Conservation (phyloP, 768 basidiomycete species). For the Boletus eberwhitei region DNA sequence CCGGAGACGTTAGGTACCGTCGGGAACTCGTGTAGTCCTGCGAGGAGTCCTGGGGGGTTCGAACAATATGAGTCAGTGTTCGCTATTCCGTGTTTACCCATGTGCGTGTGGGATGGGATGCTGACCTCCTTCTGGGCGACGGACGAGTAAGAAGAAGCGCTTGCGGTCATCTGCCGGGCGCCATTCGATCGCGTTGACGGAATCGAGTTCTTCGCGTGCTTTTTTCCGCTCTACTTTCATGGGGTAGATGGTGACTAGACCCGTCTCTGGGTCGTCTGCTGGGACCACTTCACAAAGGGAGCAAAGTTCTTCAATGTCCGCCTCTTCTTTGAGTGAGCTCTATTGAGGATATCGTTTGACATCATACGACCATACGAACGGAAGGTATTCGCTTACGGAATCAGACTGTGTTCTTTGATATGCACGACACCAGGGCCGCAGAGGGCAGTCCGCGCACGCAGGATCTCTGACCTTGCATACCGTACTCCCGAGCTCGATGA, state of each 20-base stretch:
- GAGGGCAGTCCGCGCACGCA: slow-evolving; percentile 66
- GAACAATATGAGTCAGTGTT: slow-evolving; percentile 4
- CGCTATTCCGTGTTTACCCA: neutral
- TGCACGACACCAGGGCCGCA: slow-evolving; percentile 67
- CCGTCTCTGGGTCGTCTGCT: slow-evolving; percentile 13
- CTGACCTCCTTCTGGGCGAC: slow-evolving; percentile 80
- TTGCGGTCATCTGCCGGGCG: slow-evolving; percentile 33
- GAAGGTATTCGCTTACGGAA: slow-evolving; percentile 8
- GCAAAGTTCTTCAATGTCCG: slow-evolving; percentile 80
- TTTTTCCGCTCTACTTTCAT: slow-evolving; percentile 85
- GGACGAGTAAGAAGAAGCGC: slow-evolving; percentile 71
- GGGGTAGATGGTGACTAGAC: slow-evolving; percentile 71
- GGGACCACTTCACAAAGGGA: slow-evolving; percentile 59
- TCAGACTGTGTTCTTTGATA: slow-evolving; percentile 33
- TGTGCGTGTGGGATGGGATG: neutral
- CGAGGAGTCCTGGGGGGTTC: slow-evolving; percentile 67
- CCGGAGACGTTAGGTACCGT: slow-evolving; percentile 53
- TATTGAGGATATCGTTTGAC: neutral
- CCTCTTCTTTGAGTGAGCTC: slow-evolving; percentile 11
- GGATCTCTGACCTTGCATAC: slow-evolving; percentile 88
- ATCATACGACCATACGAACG: neutral
- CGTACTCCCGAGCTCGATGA: slow-evolving; percentile 94
- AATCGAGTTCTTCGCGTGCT: slow-evolving; percentile 77
- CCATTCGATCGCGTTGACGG: slow-evolving; percentile 89
- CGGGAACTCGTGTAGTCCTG: slow-evolving; percentile 88